Evolutionary conservation across 1,284 basidiomycete species (phyloP), one percentile per base, ranked within the genome.

Genomic region (Ganoderma leucocontextum): DNA sequence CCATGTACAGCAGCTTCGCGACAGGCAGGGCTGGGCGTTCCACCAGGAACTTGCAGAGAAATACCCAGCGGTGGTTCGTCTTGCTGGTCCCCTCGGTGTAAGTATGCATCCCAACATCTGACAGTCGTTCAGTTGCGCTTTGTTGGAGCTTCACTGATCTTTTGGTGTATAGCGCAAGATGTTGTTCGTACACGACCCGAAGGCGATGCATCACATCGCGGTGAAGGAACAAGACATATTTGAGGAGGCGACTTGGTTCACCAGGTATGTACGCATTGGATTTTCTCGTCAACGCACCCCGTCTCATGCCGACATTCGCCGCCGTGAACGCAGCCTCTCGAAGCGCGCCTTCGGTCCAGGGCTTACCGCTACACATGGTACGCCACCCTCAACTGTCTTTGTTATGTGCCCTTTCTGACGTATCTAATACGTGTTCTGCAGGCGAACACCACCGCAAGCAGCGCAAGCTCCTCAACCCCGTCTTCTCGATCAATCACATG

Each of bases 171-270:
- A 77, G 76, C 63, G 64, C n/a, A 69, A 68, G 5, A 62, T 73
- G n/a, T 67, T 79, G 17, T 75, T 73, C 41, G 67, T 78, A 15
- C 73, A 69, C 55, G 78, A 79, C 36, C 76, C 78, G 2, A 65
- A 59, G n/a, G 78, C 78, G 2, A 67, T 80, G 60, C 75, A 78
- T 39, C 72, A 72, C 60, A 76, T 82, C 19, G 52, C 78, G 6
- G 70, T 79, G 17, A 80, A 79, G 64, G 80, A 82, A 38, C 75
- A 76, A 53, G 67, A 78, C n/a, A 67, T 73, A 25, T 80, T 77
- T 63, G 76, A 78, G 44, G 76, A 79, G 49, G 38, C 68, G 0
- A 38, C 15, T 1, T 72, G 68, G 68, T 70, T 70, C 47, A 64
- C 58, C 19, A 64, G 63, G 71, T 72, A 42, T 10, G 47, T 52